phyloP scores from a whole-genome alignment of 169 alveolate genomes.

The Cryptosporidium sp. region DNA sequence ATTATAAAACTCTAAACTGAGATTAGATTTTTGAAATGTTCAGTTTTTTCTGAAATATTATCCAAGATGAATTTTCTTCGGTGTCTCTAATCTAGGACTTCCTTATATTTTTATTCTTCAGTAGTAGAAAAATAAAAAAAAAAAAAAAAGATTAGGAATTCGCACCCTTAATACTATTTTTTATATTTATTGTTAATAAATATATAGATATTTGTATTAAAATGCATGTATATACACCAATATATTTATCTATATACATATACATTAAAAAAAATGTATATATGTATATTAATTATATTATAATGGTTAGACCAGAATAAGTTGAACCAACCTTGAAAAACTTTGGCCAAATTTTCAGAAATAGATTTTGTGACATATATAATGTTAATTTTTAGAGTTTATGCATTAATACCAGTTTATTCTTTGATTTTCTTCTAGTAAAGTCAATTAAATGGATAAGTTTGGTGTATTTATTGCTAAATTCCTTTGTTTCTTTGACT shows the following conservation, averaged over 20 bases:
- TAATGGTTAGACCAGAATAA: neutral
- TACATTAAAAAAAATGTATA: neutral
- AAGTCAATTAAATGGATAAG: neutral
- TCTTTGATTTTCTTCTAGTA: neutral
- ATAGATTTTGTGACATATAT: neutral
- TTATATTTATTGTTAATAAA: neutral
- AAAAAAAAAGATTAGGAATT: neutral
- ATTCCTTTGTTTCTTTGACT: neutral
- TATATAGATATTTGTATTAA: neutral
- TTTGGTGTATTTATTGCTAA: too few relatives aligned
- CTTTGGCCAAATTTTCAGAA: neutral
- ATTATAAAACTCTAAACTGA: too few relatives aligned
- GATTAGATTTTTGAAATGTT: neutral
- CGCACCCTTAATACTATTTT: neutral
- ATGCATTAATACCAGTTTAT: neutral
- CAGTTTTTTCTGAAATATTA: neutral
- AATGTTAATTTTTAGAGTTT: neutral
- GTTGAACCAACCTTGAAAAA: neutral
- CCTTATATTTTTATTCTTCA: neutral
- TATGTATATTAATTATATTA: neutral
- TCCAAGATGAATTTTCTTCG: neutral
- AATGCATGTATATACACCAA: conserved; percentile 2
- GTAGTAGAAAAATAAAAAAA: too few relatives aligned
- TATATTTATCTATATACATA: neutral
- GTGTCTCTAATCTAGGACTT: neutral